Conservation (phyloP, 805 yeast genomes). For the Ogataea sp. region DNA sequence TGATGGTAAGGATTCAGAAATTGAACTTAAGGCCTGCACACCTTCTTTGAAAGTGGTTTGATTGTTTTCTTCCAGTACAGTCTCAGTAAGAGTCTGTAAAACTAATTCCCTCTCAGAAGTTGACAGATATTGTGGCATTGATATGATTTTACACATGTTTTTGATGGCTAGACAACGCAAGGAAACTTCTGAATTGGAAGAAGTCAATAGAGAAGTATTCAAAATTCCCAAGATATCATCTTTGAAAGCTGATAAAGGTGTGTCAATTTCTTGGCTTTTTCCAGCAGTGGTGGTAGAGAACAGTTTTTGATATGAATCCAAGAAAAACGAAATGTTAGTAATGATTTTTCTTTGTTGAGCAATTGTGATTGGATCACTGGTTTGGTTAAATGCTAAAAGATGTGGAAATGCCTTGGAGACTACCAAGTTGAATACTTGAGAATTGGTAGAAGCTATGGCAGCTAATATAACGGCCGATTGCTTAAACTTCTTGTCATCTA, state of each 20-base stretch:
- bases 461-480: slow-evolving; percentile 59
- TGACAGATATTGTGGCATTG: slow-evolving; percentile 39
- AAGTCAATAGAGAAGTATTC: slow-evolving; percentile 60
- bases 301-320: slow-evolving; percentile 41
- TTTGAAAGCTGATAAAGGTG: slow-evolving; percentile 36
- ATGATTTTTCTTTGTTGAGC: slow-evolving; percentile 53
- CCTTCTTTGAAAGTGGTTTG: slow-evolving; percentile 46
- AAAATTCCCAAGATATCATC: slow-evolving; percentile 63
- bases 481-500: slow-evolving; percentile 45
- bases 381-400: slow-evolving; percentile 26
- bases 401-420: slow-evolving; percentile 38
- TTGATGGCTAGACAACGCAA: slow-evolving; percentile 59
- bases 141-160: slow-evolving; percentile 51
- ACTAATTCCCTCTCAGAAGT: slow-evolving; percentile 52
- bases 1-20: slow-evolving; percentile 30
- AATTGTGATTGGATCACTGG: slow-evolving; percentile 28
- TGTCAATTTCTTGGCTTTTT: slow-evolving; percentile 4
- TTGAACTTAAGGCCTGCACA: slow-evolving; percentile 42
- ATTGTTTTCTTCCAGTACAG: slow-evolving; percentile 43
- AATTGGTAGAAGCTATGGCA: slow-evolving; percentile 41
- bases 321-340: slow-evolving; percentile 50
- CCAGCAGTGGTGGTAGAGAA: too few relatives aligned
- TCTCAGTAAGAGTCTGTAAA: slow-evolving; percentile 58
- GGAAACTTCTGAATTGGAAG: slow-evolving; percentile 62
- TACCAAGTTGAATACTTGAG: slow-evolving; percentile 37